Evolutionary conservation across 768 basidiomycete genomes (phyloP).

Genomic region (Podaxis rugospora): DNA sequence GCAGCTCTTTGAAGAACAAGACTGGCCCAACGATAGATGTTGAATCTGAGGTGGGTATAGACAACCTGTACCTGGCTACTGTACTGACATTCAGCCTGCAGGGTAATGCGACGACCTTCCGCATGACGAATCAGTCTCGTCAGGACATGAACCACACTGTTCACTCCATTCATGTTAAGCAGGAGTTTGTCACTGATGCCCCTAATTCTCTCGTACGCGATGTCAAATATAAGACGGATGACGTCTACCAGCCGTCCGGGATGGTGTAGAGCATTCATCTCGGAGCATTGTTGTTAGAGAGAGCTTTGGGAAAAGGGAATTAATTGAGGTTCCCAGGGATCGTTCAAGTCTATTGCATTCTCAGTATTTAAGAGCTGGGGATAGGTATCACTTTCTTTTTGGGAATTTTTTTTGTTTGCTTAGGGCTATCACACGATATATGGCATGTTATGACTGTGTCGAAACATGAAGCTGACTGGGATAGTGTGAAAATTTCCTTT

Average conservation of each 20-base stretch:
- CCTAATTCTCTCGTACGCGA: conserved; percentile 13
- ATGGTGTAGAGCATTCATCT: neutral
- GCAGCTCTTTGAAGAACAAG: conserved; percentile 19
- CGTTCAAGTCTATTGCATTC: neutral
- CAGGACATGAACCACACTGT: conserved; percentile 16
- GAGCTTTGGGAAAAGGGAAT: neutral
- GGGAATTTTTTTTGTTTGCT: neutral
- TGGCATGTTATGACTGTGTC: too few relatives aligned
- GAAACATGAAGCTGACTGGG: too few relatives aligned
- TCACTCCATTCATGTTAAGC: conserved; percentile 26
- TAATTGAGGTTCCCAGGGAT: neutral
- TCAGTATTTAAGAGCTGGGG: too few relatives aligned
- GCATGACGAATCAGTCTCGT: conserved; percentile 23
- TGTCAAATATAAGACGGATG: conserved; percentile 19
- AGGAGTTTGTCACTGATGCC: conserved; percentile 22
- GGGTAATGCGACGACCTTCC: conserved; percentile 18
- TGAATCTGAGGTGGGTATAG: conserved; percentile 19
- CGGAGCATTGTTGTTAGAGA: neutral
- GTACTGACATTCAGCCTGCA: neutral
- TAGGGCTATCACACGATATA: neutral
- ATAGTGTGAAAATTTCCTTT: neutral
- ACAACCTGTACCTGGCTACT: neutral
- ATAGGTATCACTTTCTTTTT: neutral
- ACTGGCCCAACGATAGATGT: conserved; percentile 20
- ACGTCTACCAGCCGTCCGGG: neutral